Evolutionary conservation across 2,329 filamentous ascomycete species (phyloP).

Genomic region (Aspergillus sp.): DNA sequence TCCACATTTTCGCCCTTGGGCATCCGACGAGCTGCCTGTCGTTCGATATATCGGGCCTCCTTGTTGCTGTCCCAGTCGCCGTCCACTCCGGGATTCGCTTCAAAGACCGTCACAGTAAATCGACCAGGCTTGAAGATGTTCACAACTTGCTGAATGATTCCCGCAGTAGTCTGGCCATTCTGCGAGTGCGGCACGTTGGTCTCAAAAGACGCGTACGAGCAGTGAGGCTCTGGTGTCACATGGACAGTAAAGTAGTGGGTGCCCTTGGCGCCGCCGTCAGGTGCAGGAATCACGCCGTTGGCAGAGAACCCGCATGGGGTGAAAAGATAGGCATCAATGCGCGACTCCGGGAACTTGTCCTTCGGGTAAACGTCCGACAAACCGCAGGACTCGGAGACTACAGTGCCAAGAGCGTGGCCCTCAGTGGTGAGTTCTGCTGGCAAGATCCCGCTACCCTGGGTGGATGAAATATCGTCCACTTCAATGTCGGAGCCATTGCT

Average conservation of each 20-base stretch:
- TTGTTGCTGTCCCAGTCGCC: conserved; percentile 30
- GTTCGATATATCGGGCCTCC: conserved; percentile 44
- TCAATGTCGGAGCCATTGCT: conserved; percentile 67
- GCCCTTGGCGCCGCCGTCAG: conserved; percentile 53
- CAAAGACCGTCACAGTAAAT: conserved; percentile 95
- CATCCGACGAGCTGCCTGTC: conserved; percentile 44
- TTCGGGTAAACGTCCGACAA: conserved; percentile 85
- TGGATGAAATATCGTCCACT: conserved; percentile 52
- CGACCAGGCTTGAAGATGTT: conserved; percentile 96
- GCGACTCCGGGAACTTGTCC: conserved; percentile 84
- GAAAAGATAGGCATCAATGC: conserved; percentile 94
- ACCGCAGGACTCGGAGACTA: conserved; percentile 87
- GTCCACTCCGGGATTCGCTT: conserved; percentile 66
- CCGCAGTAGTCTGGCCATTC: conserved; percentile 81
- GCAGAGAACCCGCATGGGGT: conserved; percentile 96
- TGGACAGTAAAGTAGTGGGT: conserved; percentile 98
- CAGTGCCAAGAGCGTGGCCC: conserved; percentile 87
- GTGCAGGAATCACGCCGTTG: conserved; percentile 88
- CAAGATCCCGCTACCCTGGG: conserved; percentile 52
- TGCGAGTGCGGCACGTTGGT: conserved; percentile 93
- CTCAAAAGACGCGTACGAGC: conserved; percentile 97
- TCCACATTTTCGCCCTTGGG: conserved; percentile 71
- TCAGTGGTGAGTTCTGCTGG: conserved; percentile 82
- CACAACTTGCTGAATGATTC: conserved; percentile 91
- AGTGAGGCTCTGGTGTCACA: conserved; percentile 94